Evolutionary conservation across 2,329 filamentous ascomycete genomes (phyloP), one percentile per base, ranked within the genome.

Genomic region (Beauveria pseudobassiana): DNA sequence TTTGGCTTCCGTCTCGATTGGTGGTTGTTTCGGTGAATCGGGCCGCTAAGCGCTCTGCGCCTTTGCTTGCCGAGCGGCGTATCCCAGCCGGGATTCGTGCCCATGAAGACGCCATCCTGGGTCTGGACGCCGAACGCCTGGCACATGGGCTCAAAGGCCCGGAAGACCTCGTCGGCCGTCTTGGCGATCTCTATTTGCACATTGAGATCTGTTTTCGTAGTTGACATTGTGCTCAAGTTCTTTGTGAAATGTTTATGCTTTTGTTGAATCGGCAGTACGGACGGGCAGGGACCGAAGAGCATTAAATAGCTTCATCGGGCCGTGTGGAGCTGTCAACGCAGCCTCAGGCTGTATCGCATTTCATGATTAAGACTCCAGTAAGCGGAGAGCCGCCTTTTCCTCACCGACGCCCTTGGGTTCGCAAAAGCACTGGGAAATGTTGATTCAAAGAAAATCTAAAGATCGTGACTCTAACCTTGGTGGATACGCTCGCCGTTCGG

Each of bases 1-100:
- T 82, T 83, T 1, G 75, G 74, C 9, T 76, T 67, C n/a, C 79
- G 42, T 75, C 64, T 9, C 69, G 71, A 69, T 82, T 77, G 10
- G 63, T 70, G 2, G 74, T 76, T 5, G 71, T 72, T 1, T 49
- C 61, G 1, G 63, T 61, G 76, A 77, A 85, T 26, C 78, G 76
- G 42, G 75, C 65, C 3, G 72, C 68, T 63, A 83, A 66, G 16
- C 74, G 74, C 10, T 69, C 68, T 2, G 73, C 73, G 28, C 73
- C 75, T 1, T 0, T 67, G 67, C 28, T 69, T 72, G 12, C 82
- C 82, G 16, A 74, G 70, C 5, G 77, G 71, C 0, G 78, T 82
- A 42, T 84, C 77, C 82, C 82, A 86, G 20, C 74, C 78, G 0
- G 82, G 82, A 62, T 82, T 82, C 71, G 80, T 74, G 63, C 73